phyloP scores from a whole-genome alignment of 1,139 yeast species.

The Lodderomyces beijingensis region DNA sequence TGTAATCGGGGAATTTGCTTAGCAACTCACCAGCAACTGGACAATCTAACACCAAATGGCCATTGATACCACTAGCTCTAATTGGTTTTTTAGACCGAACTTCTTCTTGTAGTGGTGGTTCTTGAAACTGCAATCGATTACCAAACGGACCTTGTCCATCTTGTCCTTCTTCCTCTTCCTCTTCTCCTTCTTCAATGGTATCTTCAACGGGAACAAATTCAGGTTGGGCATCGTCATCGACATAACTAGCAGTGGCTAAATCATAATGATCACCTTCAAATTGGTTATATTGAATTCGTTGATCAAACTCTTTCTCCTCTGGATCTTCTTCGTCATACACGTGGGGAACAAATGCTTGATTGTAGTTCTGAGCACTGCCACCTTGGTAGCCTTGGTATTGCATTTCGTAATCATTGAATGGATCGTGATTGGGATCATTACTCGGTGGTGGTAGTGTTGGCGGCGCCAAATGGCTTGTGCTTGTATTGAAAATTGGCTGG shows the following conservation, averaged over 20 bases:
- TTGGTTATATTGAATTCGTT: conserved; percentile 35
- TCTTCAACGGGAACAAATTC: conserved; percentile 7
- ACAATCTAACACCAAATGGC: conserved; percentile 48
- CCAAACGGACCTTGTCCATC: conserved; percentile 29
- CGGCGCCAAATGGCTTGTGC: conserved; percentile 12
- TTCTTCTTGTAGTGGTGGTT: conserved; percentile 29
- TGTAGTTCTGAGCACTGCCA: conserved; percentile 16
- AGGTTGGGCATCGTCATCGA: conserved; percentile 10
- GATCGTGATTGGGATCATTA: conserved; percentile 9
- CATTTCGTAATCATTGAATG: conserved; percentile 24
- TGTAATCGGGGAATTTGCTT: conserved; percentile 41
- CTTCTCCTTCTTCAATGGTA: conserved; percentile 5
- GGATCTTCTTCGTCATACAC: conserved; percentile 42
- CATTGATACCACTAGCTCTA: conserved; percentile 41
- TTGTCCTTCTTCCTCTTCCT: conserved; percentile 8
- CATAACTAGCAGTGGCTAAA: conserved; percentile 26
- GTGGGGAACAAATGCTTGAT: conserved; percentile 46
- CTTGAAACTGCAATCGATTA: conserved; percentile 21
- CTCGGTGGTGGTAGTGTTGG: background rate
- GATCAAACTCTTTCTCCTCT: conserved; percentile 41
- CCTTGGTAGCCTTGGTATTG: conserved; percentile 21
- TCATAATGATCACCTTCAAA: conserved; percentile 45
- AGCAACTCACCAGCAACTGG: conserved; percentile 47
- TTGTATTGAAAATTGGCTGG: conserved; percentile 20
- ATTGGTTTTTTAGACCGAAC: conserved; percentile 36